Percentiles rank a stretch among this genome's conserved stretches.
phyloP scores from a whole-genome alignment of 306 rosid species.

The Gleditsia sinensis region DNA sequence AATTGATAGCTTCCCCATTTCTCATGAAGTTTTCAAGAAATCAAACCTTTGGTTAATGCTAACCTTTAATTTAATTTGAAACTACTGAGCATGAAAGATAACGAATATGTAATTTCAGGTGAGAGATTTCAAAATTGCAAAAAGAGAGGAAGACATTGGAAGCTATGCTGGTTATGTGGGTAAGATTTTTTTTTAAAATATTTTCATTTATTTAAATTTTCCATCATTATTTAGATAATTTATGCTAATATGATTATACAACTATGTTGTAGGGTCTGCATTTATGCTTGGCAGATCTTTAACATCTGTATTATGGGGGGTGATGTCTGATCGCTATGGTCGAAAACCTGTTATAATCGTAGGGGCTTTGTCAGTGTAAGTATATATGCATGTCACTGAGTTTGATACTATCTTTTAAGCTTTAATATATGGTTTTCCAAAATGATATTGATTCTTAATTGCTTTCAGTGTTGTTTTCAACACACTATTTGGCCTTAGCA shows the following conservation, averaged over 20 bases:
- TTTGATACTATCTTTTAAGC: neutral
- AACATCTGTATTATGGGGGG: constrained; percentile 66
- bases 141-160: constrained; percentile 66
- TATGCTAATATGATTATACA: no score
- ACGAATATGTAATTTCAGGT: constrained; percentile 38
- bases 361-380: constrained; percentile 51
- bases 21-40: neutral
- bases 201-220: no score
- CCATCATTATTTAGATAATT: no score
- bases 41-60: neutral
- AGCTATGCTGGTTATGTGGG: constrained; percentile 67
- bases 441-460: neutral
- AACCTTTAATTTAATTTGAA: neutral
- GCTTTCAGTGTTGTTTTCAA: constrained; percentile 58
- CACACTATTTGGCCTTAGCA: constrained; percentile 70
- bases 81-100: neutral
- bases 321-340: constrained; percentile 68
- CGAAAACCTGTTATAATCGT: constrained; percentile 62
- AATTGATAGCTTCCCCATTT: neutral
- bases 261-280: constrained; percentile 52
- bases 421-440: neutral
- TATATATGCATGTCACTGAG: neutral
- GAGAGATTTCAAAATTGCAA: constrained; percentile 62
- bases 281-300: constrained; percentile 69
- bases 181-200: no score